Conservation (phyloP, 352 stramenopile species). For the Pythium biforme region DNA sequence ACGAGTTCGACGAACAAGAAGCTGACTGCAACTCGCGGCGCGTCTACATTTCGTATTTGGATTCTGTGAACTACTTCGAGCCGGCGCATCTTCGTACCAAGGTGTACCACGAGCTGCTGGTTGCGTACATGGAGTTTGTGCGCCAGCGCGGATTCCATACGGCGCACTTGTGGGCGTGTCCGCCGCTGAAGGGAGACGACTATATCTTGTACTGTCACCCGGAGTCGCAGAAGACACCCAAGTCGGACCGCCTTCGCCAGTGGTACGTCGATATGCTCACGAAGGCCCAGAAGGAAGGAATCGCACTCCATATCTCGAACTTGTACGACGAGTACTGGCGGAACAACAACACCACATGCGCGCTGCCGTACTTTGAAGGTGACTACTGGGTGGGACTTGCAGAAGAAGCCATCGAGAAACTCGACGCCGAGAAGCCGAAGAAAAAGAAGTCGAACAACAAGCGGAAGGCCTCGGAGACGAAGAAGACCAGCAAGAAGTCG, state of each 20-base stretch:
- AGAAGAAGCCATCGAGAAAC: conserved; percentile 88
- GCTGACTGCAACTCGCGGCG: conserved; percentile 92
- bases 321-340: conserved; percentile 96
- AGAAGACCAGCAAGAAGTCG: conserved; percentile 72
- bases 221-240: conserved; percentile 98
- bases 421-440: conserved; percentile 84
- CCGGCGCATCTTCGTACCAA: conserved; percentile 96
- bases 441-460: conserved; percentile 61
- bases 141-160: conserved; percentile 96
- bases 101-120: conserved; percentile 99
- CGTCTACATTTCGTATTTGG: conserved; percentile 99
- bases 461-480: conserved; percentile 59
- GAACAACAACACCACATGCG: conserved; percentile 81
- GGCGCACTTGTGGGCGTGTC: conserved; percentile 99
- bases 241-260: conserved; percentile 96
- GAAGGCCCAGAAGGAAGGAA: conserved; percentile 81
- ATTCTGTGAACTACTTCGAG: conserved; percentile 99
- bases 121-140: conserved; percentile 98
- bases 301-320: conserved; percentile 95
- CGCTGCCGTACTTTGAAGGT: conserved; percentile 83
- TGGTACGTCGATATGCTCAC: conserved; percentile 94
- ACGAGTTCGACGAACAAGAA: conserved; percentile 99
- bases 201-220: conserved; percentile 99
- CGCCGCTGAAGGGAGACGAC: conserved; percentile 98
- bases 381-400: conserved; percentile 88